These are phyloP conservation scores for Backusella tarrabulga DNA, from an alignment of 192 early-diverging fungal species.

Conservation along the genomic window DNA sequence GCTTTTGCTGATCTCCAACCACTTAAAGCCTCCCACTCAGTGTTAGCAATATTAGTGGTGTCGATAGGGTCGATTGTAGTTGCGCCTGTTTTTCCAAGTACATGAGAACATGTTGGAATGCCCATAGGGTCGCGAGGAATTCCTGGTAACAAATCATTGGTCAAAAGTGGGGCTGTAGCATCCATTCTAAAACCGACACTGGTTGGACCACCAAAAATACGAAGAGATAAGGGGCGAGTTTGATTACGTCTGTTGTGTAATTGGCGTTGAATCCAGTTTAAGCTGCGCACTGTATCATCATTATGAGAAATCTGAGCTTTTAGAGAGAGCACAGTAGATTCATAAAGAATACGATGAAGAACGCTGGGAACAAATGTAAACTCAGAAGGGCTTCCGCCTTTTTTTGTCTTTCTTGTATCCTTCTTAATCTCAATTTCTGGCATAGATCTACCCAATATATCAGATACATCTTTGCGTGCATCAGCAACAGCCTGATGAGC, in stretches of 20 bases:
- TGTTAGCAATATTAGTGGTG: neutral
- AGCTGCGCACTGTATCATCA: neutral
- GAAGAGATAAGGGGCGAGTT: neutral
- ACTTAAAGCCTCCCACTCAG: conserved; percentile 13
- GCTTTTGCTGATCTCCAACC: conserved; percentile 22
- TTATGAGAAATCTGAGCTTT: conserved; percentile 5
- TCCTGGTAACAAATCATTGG: conserved; percentile 15
- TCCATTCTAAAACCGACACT: conserved; percentile 23
- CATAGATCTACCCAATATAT: conserved; percentile 8
- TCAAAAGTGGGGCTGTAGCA: neutral
- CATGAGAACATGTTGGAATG: conserved; percentile 16
- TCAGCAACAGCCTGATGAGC: conserved; percentile 20
- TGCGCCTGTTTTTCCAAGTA: conserved; percentile 6
- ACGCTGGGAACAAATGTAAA: conserved; percentile 17
- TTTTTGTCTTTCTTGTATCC: neutral
- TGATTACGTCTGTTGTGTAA: neutral
- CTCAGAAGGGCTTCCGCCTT: conserved; percentile 3
- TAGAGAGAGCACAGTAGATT: conserved; percentile 6
- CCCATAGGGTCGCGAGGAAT: conserved; percentile 28
- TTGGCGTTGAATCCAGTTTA: neutral
- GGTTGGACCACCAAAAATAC: conserved; percentile 27
- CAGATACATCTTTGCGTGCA: conserved; percentile 19
- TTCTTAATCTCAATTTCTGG: conserved; percentile 22
- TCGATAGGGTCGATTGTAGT: neutral
- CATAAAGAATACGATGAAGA: conserved; percentile 30